Evolutionary conservation across 257 asterid genomes (phyloP).

Genomic region (Nicotiana otophora): DNA sequence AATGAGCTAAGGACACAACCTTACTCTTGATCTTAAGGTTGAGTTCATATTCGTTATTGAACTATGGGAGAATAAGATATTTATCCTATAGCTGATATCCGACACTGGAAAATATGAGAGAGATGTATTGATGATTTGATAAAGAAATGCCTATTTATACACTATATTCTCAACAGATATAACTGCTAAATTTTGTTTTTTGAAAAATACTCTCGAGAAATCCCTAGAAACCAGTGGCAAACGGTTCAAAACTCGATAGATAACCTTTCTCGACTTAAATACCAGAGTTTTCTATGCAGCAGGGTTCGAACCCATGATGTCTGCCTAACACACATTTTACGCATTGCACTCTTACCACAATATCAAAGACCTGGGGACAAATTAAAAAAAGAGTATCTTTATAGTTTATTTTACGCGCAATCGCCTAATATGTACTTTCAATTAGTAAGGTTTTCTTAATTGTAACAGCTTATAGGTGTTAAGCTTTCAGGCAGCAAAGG

Average conservation of each 20-base stretch:
- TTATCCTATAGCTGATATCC: neutral
- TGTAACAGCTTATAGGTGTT: neutral
- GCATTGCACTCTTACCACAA: neutral
- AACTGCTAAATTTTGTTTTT: too few species aligned
- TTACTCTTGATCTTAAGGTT: too few species aligned
- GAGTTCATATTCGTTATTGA: too few species aligned
- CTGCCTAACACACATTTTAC: too few species aligned
- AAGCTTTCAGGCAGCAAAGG: neutral
- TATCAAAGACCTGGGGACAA: neutral
- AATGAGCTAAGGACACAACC: neutral
- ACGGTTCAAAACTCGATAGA: neutral
- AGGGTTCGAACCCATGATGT: neutral
- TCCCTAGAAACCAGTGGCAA: neutral
- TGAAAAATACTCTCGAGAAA: neutral
- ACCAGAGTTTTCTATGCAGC: neutral
- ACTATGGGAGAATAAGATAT: too few species aligned
- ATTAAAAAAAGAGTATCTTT: neutral
- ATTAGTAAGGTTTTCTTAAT: neutral
- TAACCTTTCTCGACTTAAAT: neutral
- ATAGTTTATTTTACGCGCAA: too few species aligned
- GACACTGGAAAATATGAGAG: neutral
- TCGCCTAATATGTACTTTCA: neutral
- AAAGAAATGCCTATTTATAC: neutral
- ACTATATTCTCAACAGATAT: too few species aligned
- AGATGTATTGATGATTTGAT: neutral